Base-by-base conservation (phyloP, 2,329 filamentous ascomycete genomes). In the Clonostachys sp. region DNA sequence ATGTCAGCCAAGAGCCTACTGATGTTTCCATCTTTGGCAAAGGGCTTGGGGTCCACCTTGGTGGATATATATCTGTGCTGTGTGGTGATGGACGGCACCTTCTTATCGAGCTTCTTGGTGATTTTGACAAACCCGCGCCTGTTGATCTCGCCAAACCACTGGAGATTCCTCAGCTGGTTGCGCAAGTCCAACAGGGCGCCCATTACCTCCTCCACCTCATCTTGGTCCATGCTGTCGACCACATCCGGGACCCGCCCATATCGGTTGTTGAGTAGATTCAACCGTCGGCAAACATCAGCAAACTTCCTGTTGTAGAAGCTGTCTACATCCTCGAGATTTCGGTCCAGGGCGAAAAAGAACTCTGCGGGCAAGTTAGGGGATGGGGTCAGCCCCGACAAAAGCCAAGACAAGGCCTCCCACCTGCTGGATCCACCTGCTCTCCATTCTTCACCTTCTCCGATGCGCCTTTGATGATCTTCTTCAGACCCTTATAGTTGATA, bases 121-220 rank as follows among this genome's bases (percentile, higher is more conserved):
- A 99, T 99, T 72, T 99, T 99, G 65, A 95, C 83, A 61, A 99
- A 99, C 3, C 94, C 94, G 53, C 89, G 80, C 45, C 91, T 83
- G 66, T 99, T 99, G 60, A 97, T 92, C 69, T 97, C 92, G 44
- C 91, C 92, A 63, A 97, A 99, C 91, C 91, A 97, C 65, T 95
- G 89, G 45, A 99, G 74, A 60, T 97, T 97, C 50, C 94, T 81
- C 55, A 97, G 71, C 62, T 95, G 89, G 45, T 85, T 86, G 48
- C 94, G 83, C 50, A 97, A 76, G 67, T 99, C 94, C 34, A 97
- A 79, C 45, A 99, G 74, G 35, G 91, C 91, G 35, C 87, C 90
- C 73, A 95, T 87, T 42, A 97, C 76, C 67, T 99, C 94, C 65
- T 96, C 89, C 41, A 86, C 78, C 68, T 99, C 94, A 62, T 96